Conservation (phyloP, 2,329 filamentous ascomycete species). For the Xylariales sp. region DNA sequence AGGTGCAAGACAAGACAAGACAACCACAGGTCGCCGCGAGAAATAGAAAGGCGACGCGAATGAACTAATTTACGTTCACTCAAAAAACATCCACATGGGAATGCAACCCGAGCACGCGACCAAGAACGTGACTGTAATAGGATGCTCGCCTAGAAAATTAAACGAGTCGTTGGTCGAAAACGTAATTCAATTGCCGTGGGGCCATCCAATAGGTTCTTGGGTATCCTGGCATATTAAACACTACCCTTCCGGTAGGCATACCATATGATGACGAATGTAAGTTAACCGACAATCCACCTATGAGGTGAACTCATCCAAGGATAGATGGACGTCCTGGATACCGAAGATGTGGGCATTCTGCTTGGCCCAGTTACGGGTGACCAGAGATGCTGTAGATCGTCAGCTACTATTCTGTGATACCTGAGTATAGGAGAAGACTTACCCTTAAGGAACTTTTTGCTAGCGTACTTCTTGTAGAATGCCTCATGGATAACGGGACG, state of each 20-base stretch:
- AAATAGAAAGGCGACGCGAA: conserved; percentile 23
- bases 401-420: conserved; percentile 28
- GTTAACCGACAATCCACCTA: conserved; percentile 31
- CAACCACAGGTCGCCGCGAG: conserved; percentile 31
- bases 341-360: conserved; percentile 72
- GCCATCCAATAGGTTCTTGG: conserved; percentile 47
- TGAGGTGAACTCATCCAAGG: conserved; percentile 61
- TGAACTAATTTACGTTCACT: conserved; percentile 13
- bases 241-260: conserved; percentile 43
- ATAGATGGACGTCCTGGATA: conserved; percentile 61
- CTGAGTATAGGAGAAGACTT: conserved; percentile 54
- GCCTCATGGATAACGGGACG: conserved; percentile 93
- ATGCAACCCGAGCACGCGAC: conserved; percentile 29
- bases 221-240: conserved; percentile 46
- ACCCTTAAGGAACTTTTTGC: conserved; percentile 99
- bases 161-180: conserved; percentile 41
- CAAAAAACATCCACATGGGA: background rate
- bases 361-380: conserved; percentile 94
- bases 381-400: conserved; percentile 77
- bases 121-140: conserved; percentile 30
- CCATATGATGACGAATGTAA: conserved; percentile 29
- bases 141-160: conserved; percentile 37
- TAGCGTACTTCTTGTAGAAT: conserved; percentile 99
- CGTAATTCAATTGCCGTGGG: conserved; percentile 45
- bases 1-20: conserved; percentile 6